Conservation (phyloP, 768 basidiomycete genomes). For the Lentinula detonsa region DNA sequence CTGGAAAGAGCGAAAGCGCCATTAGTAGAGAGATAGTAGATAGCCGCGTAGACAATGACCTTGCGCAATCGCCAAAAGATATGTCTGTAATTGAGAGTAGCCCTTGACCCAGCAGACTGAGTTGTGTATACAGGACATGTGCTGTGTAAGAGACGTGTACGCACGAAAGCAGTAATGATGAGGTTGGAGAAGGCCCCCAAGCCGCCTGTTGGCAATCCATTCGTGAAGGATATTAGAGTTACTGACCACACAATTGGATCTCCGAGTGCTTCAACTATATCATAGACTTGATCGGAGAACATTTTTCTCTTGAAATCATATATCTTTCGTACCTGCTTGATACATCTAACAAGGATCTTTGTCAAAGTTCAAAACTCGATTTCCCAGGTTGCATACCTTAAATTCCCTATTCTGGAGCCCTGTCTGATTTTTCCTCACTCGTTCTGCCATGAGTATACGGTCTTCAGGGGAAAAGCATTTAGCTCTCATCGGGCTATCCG, state of each 20-base stretch:
- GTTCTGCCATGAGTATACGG: constrained; percentile 40
- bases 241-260: constrained; percentile 44
- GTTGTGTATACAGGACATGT: background rate
- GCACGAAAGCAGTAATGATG: constrained; percentile 39
- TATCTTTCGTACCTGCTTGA: constrained; percentile 23
- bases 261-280: constrained; percentile 33
- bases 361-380: background rate
- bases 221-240: constrained; percentile 39
- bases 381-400: constrained; percentile 23
- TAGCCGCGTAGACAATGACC: constrained; percentile 13
- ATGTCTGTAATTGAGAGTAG: constrained; percentile 42
- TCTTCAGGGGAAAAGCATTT: constrained; percentile 43
- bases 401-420: constrained; percentile 47
- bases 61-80: constrained; percentile 45
- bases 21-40: constrained; percentile 10
- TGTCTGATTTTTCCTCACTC: constrained; percentile 46
- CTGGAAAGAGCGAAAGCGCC: constrained; percentile 12
- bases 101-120: constrained; percentile 21
- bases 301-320: background rate
- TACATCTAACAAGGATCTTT: constrained; percentile 13
- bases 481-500: constrained; percentile 42
- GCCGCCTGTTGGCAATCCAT: constrained; percentile 41
- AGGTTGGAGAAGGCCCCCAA: constrained; percentile 49
- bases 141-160: constrained; percentile 1
- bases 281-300: background rate